Evolutionary conservation across 2,329 filamentous ascomycete genomes (phyloP).

Genomic region (Colletotrichum gloeosporioides): DNA sequence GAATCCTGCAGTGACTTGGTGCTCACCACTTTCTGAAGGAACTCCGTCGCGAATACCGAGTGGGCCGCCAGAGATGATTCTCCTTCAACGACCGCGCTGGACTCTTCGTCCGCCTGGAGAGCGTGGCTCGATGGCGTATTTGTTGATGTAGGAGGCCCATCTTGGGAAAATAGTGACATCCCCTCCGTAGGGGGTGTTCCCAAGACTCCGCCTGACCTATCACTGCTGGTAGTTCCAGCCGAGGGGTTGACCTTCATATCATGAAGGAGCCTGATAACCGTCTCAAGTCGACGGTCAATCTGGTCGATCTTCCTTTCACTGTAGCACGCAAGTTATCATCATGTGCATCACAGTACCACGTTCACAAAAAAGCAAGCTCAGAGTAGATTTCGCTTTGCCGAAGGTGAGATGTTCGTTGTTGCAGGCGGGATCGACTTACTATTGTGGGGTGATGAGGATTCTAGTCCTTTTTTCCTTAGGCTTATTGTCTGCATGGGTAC

Average conservation of each 20-base stretch:
- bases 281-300: constrained; percentile 40
- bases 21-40: constrained; percentile 42
- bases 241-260: constrained; percentile 34
- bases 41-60: constrained; percentile 51
- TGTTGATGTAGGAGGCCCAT: constrained; percentile 5
- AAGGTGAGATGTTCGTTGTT: neutral
- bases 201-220: neutral
- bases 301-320: constrained; percentile 44
- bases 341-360: neutral
- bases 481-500: constrained; percentile 34
- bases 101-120: constrained; percentile 22
- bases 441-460: constrained; percentile 41
- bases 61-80: constrained; percentile 51
- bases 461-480: constrained; percentile 41
- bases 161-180: neutral
- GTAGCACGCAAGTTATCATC: neutral
- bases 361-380: neutral
- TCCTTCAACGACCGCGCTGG: constrained; percentile 43
- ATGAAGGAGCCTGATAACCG: constrained; percentile 36
- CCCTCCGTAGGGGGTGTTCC: neutral
- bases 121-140: constrained; percentile 18
- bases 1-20: constrained; percentile 27
- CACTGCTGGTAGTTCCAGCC: neutral
- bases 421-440: constrained; percentile 31
- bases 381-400: neutral